Evolutionary conservation across 768 basidiomycete species (phyloP).

Genomic region (Rhodotorula kratochvilovae): DNA sequence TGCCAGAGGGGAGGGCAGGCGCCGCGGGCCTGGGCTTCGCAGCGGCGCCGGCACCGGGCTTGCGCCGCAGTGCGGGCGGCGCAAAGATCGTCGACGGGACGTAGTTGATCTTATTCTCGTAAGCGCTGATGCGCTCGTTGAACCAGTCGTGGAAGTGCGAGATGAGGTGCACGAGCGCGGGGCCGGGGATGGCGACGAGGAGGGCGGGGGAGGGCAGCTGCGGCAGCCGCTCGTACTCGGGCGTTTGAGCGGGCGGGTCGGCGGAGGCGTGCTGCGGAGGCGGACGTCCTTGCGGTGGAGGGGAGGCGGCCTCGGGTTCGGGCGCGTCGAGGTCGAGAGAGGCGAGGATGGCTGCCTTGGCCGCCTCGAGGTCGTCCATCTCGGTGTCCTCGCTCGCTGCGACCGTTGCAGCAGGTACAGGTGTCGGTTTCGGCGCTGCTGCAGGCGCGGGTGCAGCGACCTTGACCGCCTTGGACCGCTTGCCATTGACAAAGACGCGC

Average conservation of each 20-base stretch:
- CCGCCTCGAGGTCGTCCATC: slow-evolving; percentile 18
- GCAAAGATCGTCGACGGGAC: slow-evolving; percentile 39
- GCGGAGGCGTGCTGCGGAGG: background rate
- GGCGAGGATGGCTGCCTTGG: slow-evolving; percentile 26
- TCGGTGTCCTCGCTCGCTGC: background rate
- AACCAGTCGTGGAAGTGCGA: slow-evolving; percentile 31
- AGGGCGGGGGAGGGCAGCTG: slow-evolving; percentile 48
- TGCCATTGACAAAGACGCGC: slow-evolving; percentile 34
- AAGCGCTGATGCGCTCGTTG: slow-evolving; percentile 17
- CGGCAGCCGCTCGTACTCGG: slow-evolving; percentile 51
- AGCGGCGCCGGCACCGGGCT: background rate
- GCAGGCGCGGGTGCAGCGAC: background rate
- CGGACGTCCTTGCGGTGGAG: background rate
- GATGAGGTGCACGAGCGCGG: slow-evolving; percentile 26
- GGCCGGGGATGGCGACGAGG: slow-evolving; percentile 54
- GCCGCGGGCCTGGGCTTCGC: background rate
- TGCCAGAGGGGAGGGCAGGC: background rate
- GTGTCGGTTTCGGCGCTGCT: no score
- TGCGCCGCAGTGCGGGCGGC: slow-evolving; percentile 20
- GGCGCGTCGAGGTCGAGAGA: slow-evolving; percentile 27
- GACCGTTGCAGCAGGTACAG: no score
- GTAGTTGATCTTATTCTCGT: slow-evolving; percentile 14
- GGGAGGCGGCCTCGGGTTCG: background rate
- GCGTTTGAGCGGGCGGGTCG: slow-evolving; percentile 5
- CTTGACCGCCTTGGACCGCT: slow-evolving; percentile 13